Evolutionary conservation across 2,329 filamentous ascomycete genomes (phyloP).

Genomic region (Calcarisporium arbuscula): DNA sequence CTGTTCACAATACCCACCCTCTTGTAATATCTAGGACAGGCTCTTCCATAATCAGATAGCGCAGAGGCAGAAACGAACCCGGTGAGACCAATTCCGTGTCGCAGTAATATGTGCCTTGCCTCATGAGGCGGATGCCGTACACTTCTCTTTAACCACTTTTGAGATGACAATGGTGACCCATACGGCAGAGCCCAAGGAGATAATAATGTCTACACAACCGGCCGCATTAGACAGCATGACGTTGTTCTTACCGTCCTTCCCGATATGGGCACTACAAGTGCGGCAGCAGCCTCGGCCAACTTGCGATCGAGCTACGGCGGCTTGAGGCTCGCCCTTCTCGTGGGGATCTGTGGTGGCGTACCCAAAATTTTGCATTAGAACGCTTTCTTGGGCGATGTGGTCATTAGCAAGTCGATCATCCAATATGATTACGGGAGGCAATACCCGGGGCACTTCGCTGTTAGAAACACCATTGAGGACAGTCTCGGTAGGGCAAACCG

Average conservation of each 20-base stretch:
- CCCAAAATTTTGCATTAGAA: not conserved
- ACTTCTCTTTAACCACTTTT: slow-evolving; percentile 6
- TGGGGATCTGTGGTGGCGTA: slow-evolving; percentile 27
- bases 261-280: slow-evolving; percentile 8
- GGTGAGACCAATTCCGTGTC: no score
- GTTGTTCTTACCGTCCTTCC: slow-evolving; percentile 15
- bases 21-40: no score
- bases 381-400: slow-evolving; percentile 16
- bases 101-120: slow-evolving; percentile 2
- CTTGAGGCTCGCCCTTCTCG: slow-evolving; percentile 23
- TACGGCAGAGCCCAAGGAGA: slow-evolving; percentile 17
- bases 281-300: slow-evolving; percentile 12
- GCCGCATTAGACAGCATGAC: slow-evolving; percentile 11
- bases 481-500: slow-evolving; percentile 18
- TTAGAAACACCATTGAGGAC: slow-evolving; percentile 19
- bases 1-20: no score
- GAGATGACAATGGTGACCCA: slow-evolving; percentile 1
- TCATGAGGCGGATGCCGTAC: slow-evolving; percentile 7
- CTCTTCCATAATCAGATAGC: no score
- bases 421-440: slow-evolving; percentile 14
- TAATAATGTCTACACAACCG: slow-evolving; percentile 19
- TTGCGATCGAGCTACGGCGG: slow-evolving; percentile 19
- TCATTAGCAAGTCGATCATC: slow-evolving; percentile 15
- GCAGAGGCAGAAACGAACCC: no score
- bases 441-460: slow-evolving; percentile 16